Percentiles rank a stretch among this genome's conserved stretches.
Conservation (phyloP, 257 asterid genomes). For the Solanum medicagineum region DNA sequence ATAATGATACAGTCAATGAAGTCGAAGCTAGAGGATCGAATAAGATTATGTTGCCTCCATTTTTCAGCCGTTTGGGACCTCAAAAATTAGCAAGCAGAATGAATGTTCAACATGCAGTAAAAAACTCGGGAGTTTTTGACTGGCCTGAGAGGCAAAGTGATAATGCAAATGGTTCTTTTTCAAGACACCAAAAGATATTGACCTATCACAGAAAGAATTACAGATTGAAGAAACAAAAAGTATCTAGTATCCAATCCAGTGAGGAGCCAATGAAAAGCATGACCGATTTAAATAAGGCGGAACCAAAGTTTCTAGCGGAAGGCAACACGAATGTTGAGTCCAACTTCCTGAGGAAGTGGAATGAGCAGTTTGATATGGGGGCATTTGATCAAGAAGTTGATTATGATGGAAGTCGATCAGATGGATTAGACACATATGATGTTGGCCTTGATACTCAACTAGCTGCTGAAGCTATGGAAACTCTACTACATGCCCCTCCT, state of each 20-base stretch:
- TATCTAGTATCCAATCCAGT: background rate
- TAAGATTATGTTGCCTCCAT: conserved; percentile 31
- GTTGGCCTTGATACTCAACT: conserved; percentile 73
- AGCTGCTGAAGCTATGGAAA: conserved; percentile 93
- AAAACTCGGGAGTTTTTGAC: conserved; percentile 39
- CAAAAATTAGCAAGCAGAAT: conserved; percentile 46
- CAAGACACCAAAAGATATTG: conserved; percentile 8
- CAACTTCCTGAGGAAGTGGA: conserved; percentile 15
- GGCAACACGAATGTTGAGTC: background rate
- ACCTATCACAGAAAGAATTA: conserved; percentile 9
- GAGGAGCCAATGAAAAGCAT: background rate
- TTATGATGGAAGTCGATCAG: conserved; percentile 9
- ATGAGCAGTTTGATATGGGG: conserved; percentile 17
- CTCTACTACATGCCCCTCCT: conserved; percentile 32
- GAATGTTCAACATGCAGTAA: conserved; percentile 11
- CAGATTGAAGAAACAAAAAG: background rate
- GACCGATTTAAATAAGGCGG: background rate
- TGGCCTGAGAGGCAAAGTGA: conserved; percentile 34
- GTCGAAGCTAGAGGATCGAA: conserved; percentile 5
- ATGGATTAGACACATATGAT: conserved; percentile 20
- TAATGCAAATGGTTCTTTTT: conserved; percentile 9
- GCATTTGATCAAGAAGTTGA: conserved; percentile 9
- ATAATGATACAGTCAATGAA: conserved; percentile 17
- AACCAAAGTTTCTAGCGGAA: background rate
- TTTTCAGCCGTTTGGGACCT: conserved; percentile 39